phyloP scores from a whole-genome alignment of 2,329 filamentous ascomycete species.

The Parascedosporium putredinis region DNA sequence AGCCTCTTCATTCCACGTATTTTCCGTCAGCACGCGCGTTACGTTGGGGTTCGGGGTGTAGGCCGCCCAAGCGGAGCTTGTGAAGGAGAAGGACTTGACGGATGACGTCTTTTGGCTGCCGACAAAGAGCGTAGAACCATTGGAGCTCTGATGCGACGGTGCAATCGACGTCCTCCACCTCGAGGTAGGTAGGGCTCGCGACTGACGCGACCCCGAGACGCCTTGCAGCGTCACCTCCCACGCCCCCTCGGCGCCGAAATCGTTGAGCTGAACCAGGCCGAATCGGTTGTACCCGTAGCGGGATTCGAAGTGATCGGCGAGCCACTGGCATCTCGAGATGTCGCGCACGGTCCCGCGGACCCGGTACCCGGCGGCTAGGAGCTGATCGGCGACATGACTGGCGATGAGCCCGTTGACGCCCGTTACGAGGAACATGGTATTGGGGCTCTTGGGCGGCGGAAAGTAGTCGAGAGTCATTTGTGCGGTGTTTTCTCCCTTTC shows the following conservation, averaged over 20 bases:
- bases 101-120: constrained; percentile 19
- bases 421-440: constrained; percentile 9
- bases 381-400: constrained; percentile 5
- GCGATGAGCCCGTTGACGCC: constrained; percentile 9
- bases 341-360: constrained; percentile 20
- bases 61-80: constrained; percentile 21
- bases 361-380: constrained; percentile 16
- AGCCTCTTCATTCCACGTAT: constrained; percentile 1
- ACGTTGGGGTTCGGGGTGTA: background rate
- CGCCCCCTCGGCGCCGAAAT: constrained; percentile 24
- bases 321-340: constrained; percentile 2
- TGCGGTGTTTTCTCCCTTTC: no score
- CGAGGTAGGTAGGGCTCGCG: constrained; percentile 17
- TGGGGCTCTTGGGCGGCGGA: background rate
- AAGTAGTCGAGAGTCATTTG: background rate
- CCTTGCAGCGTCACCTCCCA: constrained; percentile 29
- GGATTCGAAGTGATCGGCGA: constrained; percentile 7
- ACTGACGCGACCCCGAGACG: constrained; percentile 24
- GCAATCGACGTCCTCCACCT: constrained; percentile 16
- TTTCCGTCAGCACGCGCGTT: background rate
- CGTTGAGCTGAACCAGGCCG: constrained; percentile 22
- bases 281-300: constrained; percentile 14
- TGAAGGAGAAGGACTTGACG: constrained; percentile 32
- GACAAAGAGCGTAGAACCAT: constrained; percentile 22
- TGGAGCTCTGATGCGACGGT: constrained; percentile 24